Conservation (phyloP, 352 stramenopile species). For the Salisapilia sapeloensis region DNA sequence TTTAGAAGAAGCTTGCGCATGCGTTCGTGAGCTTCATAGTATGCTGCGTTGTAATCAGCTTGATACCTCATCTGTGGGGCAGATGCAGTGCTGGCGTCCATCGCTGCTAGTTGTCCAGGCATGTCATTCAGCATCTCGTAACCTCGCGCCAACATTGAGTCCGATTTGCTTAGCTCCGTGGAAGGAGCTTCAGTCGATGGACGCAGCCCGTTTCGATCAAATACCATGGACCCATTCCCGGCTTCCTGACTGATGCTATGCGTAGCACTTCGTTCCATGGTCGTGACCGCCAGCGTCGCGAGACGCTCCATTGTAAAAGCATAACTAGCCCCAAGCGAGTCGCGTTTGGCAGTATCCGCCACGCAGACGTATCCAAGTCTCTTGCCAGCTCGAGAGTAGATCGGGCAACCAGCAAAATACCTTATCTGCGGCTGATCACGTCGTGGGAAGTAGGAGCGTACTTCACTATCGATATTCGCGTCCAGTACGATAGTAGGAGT, state of each 20-base stretch:
- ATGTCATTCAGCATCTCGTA: conserved; percentile 24
- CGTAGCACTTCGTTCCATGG: conserved; percentile 43
- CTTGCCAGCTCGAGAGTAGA: conserved; percentile 49
- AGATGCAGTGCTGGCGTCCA: background rate
- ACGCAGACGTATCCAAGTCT: conserved; percentile 69
- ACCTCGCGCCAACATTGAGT: too few species aligned
- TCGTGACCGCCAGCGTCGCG: conserved; percentile 53
- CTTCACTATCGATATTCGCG: conserved; percentile 50
- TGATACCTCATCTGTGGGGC: too few species aligned
- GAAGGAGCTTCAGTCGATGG: too few species aligned
- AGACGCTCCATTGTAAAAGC: conserved; percentile 71
- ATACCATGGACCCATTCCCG: conserved; percentile 22
- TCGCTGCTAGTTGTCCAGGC: too few species aligned
- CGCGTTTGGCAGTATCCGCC: conserved; percentile 55
- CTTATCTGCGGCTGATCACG: conserved; percentile 22
- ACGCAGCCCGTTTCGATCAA: conserved; percentile 11
- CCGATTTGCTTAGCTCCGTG: too few species aligned
- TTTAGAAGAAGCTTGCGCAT: conserved; percentile 67
- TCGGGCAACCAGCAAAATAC: conserved; percentile 63
- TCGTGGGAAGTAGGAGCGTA: conserved; percentile 28
- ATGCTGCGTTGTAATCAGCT: conserved; percentile 22
- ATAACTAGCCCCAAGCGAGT: conserved; percentile 47
- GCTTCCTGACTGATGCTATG: too few species aligned
- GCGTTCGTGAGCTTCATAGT: conserved; percentile 49
- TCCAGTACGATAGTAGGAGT: conserved; percentile 59